Conservation (phyloP, 1,139 yeast species). For the Lipomyces yarrowii region DNA sequence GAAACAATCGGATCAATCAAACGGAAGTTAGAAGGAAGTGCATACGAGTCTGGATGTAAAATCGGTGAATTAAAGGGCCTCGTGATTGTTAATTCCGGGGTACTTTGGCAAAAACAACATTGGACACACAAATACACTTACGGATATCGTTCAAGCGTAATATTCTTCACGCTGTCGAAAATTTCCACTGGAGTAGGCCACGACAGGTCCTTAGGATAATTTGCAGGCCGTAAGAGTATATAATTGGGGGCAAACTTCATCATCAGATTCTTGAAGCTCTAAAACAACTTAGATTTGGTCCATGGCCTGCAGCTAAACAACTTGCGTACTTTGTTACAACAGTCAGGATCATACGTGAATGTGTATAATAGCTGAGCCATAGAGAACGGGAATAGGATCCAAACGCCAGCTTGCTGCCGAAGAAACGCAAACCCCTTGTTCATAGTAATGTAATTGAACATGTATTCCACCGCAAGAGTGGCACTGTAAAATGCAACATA, state of each 20-base stretch:
- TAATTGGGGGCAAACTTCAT: constrained; percentile 40
- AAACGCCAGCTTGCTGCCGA: constrained; percentile 45
- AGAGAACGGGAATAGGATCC: constrained; percentile 48
- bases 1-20: constrained; percentile 41
- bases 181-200: constrained; percentile 45
- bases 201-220: constrained; percentile 36
- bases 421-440: constrained; percentile 41
- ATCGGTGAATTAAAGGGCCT: constrained; percentile 43
- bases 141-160: constrained; percentile 43
- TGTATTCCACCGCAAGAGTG: constrained; percentile 44
- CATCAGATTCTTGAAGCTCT: constrained; percentile 40
- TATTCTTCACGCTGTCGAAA: constrained; percentile 40
- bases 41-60: constrained; percentile 35
- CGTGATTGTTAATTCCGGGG: neutral
- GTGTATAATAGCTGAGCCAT: constrained; percentile 47
- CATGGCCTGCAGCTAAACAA: neutral
- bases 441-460: constrained; percentile 44
- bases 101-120: neutral
- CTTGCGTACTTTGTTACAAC: constrained; percentile 37
- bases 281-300: neutral
- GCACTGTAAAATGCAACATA: constrained; percentile 42
- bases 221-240: constrained; percentile 40
- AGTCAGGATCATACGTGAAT: constrained; percentile 43
- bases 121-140: neutral
- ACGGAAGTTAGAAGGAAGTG: constrained; percentile 37